Evolutionary conservation across 352 stramenopile species (phyloP).

Genomic region (Pythium folliculosum): DNA sequence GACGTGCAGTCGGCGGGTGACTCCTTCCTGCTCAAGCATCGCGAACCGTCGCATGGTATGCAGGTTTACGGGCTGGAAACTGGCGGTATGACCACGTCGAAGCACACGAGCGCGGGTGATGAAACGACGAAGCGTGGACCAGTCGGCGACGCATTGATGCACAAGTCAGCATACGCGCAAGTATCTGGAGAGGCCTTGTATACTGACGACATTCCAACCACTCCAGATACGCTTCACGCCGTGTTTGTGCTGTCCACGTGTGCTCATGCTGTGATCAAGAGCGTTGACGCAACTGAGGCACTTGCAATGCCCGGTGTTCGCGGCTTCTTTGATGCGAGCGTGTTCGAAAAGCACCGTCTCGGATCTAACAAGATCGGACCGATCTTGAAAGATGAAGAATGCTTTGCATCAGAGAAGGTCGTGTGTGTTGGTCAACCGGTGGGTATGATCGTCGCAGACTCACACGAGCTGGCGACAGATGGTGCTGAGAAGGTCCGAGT

Average conservation of each 20-base stretch:
- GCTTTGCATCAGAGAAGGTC: slow-evolving; percentile 74
- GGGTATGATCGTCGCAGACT: slow-evolving; percentile 82
- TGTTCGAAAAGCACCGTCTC: slow-evolving; percentile 66
- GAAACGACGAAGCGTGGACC: slow-evolving; percentile 44
- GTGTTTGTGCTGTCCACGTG: slow-evolving; percentile 91
- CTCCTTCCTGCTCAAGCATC: slow-evolving; percentile 61
- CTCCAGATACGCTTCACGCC: slow-evolving; percentile 86
- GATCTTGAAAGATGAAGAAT: slow-evolving; percentile 87
- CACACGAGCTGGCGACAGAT: slow-evolving; percentile 70
- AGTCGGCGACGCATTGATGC: slow-evolving; percentile 91
- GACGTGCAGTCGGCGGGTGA: slow-evolving; percentile 49
- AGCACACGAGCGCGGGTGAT: slow-evolving; percentile 52
- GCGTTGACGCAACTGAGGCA: slow-evolving; percentile 83
- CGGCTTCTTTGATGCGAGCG: slow-evolving; percentile 77
- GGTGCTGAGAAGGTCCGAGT: slow-evolving; percentile 87
- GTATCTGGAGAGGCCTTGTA: slow-evolving; percentile 96
- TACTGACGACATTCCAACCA: slow-evolving; percentile 92
- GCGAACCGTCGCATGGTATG: slow-evolving; percentile 52
- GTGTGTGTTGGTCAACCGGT: slow-evolving; percentile 80
- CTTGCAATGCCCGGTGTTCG: slow-evolving; percentile 89
- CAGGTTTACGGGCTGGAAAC: slow-evolving; percentile 63
- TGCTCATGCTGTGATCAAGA: slow-evolving; percentile 79
- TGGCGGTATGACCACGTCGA: slow-evolving; percentile 66
- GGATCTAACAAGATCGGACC: slow-evolving; percentile 80
- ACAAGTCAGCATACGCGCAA: slow-evolving; percentile 93